Percentiles rank a stretch among this genome's conserved stretches.
These are phyloP conservation scores for Alternaria dauci DNA, from an alignment of 2,329 filamentous ascomycete species.

Conservation along the genomic window DNA sequence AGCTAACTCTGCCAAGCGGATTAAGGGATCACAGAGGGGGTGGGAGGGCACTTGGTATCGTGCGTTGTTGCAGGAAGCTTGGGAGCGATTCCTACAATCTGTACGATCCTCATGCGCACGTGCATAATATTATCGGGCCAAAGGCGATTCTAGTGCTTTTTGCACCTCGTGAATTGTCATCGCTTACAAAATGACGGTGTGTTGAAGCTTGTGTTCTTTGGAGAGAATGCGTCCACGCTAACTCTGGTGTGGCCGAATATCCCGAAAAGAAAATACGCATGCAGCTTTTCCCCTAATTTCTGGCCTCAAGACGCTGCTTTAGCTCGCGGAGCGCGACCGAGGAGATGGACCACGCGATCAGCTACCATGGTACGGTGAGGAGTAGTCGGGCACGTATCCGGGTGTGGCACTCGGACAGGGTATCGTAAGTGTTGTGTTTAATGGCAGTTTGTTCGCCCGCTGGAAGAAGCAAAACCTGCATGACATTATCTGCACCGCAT, in stretches of 20 bases:
- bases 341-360: not conserved
- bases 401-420: not conserved
- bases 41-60: not conserved
- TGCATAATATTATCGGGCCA: not conserved
- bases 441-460: not conserved
- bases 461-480: conserved; percentile 5
- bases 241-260: not conserved
- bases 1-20: not conserved
- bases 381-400: conserved; percentile 2
- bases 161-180: not conserved
- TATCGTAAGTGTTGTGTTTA: not conserved
- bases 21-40: not conserved
- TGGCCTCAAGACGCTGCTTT: not conserved
- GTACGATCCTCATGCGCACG: not conserved
- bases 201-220: not conserved
- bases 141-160: not conserved
- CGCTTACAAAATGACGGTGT: not conserved
- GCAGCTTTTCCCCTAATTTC: not conserved
- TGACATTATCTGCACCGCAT: not conserved
- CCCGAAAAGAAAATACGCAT: not conserved
- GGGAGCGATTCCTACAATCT: not conserved
- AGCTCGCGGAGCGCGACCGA: not conserved
- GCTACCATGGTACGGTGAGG: conserved; percentile 4
- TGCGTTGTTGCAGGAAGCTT: not conserved
- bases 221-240: not conserved